Base-by-base conservation (phyloP, 2,329 filamentous ascomycete genomes). In the Botrytis deweyae region DNA sequence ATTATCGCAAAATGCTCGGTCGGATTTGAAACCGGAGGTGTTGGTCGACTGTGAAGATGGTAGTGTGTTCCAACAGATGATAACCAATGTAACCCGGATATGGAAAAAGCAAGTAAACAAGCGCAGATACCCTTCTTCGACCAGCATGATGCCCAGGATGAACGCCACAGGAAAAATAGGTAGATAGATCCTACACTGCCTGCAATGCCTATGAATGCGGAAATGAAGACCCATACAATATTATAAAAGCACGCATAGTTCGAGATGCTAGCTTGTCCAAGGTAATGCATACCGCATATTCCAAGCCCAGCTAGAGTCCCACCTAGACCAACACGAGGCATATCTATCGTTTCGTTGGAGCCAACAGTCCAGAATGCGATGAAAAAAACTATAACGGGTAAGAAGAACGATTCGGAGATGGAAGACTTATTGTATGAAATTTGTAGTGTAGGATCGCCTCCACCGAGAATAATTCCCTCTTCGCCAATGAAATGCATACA, bases 41-140 rank as follows among this genome's bases (percentile, higher is more conserved):
- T 84, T 83, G 73, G 86, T 1, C 9, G 80, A 67, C 85, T 80
- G 76, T 86, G 81, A 69, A 93, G 82, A 67, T 85, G 86, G 81
- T 95, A 96, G 14, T 82, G 81, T 4, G 93, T 96, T 25, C 92
- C 92, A 14, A 88, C 86, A 12, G 91, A 87, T 46, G 92, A 93
- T 73, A 91, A 91, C 91, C 93, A 97, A 82, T 97, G 93, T 93
- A 97, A 96, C 1, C 92, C 93, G 16, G 91, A 94, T 3, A 95
- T 92, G 59, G 92, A 92, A 25, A 88, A 86, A 14, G 92, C 92
- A 63, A 97, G 86, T 36, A 94, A 82, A 59, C 89, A 83, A 14
- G 91, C 91, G 74, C 91, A 93, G 5, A 90, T 79, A 14, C 87
- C 82, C 73, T 93, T 86, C 80, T 93, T 93, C 90, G 91, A 94